These are phyloP conservation scores for Sclerotinia nivalis DNA, from an alignment of 2,329 filamentous ascomycete genomes.

Conservation along the genomic window DNA sequence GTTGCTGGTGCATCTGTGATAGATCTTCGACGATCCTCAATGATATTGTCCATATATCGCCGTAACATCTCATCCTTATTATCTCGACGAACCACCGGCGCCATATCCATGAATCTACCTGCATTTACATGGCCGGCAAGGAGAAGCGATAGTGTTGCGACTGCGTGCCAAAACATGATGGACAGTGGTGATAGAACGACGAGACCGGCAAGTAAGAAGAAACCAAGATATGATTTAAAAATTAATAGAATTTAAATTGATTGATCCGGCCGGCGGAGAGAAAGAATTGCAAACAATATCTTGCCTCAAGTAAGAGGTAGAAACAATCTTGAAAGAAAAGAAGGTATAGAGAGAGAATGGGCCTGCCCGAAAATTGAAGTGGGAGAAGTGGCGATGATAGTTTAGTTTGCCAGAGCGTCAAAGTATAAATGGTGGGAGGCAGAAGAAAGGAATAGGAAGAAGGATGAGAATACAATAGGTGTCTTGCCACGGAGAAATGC, in stretches of 20 bases:
- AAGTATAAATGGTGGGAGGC: constrained; percentile 25
- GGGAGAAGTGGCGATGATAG: constrained; percentile 29
- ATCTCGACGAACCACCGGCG: constrained; percentile 14
- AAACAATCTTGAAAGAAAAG: constrained; percentile 24
- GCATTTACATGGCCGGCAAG: constrained; percentile 37
- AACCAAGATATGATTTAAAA: constrained; percentile 1
- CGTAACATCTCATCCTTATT: constrained; percentile 34
- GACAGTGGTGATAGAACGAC: constrained; percentile 14
- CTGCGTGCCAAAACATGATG: constrained; percentile 33
- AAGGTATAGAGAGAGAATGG: constrained; percentile 32
- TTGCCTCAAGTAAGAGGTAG: constrained; percentile 25
- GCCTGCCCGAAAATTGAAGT: constrained; percentile 34
- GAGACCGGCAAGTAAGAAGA: constrained; percentile 17
- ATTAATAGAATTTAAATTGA: constrained; percentile 24
- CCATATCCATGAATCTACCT: constrained; percentile 29
- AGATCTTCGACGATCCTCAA: constrained; percentile 30
- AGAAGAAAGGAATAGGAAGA: background rate
- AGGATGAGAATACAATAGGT: constrained; percentile 27
- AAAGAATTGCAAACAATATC: constrained; percentile 30
- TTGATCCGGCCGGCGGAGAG: constrained; percentile 36
- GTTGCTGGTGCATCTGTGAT: constrained; percentile 3
- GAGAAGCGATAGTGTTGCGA: constrained; percentile 32
- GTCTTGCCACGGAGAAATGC: constrained; percentile 19
- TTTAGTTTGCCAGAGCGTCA: constrained; percentile 32
- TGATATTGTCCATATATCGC: constrained; percentile 38